Evolutionary conservation across 768 basidiomycete species (phyloP), one percentile per base, ranked within the genome.

Genomic region (Leccinellum albellum): DNA sequence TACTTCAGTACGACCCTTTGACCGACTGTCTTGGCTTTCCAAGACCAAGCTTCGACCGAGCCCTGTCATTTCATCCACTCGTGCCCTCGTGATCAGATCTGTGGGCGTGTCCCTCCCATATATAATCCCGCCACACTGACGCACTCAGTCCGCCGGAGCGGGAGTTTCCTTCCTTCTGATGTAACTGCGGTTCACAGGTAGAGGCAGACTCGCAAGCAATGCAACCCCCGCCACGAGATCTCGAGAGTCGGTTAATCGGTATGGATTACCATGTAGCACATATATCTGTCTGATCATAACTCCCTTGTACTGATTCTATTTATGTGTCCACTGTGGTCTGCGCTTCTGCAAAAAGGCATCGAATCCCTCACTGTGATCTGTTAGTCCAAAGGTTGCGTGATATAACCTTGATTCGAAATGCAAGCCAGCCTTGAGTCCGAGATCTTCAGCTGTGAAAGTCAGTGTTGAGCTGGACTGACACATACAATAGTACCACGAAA

Each of bases 351-450:
- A 69, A 61, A 83, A 83, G 1, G 81, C 81, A 12, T 67, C 66
- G 70, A 82, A 82, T 6, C 78, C 78, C 61, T 79, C 78, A 40
- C 68, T 66, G 61, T 78, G 77, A 59, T 80, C 79, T 21, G 62
- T 66, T 33, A 81, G 78, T n/a, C 78, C 77, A 62, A 83, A 82
- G 8, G 79, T 71, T 42, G 73, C 66, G 60, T 82, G 79, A 71
- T 83, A 83, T 21, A 82, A 65, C 45, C 78, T 65, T 50, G 79
- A 67, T 60, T 83, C 81, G 55, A 79, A 73, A 42, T 70, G 72
- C 23, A 82, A 65, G 3, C 82, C 81, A 47, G 76, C 71, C 42
- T 68, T 70, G 14, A 83, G 66, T 6, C 78, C 73, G 6, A 81
- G 66, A 53, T 83, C 79, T 54, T 78, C 74, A 8, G 79, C 81